Evolutionary conservation across 352 stramenopile genomes (phyloP).

Genomic region (Globisporangium perplexum): DNA sequence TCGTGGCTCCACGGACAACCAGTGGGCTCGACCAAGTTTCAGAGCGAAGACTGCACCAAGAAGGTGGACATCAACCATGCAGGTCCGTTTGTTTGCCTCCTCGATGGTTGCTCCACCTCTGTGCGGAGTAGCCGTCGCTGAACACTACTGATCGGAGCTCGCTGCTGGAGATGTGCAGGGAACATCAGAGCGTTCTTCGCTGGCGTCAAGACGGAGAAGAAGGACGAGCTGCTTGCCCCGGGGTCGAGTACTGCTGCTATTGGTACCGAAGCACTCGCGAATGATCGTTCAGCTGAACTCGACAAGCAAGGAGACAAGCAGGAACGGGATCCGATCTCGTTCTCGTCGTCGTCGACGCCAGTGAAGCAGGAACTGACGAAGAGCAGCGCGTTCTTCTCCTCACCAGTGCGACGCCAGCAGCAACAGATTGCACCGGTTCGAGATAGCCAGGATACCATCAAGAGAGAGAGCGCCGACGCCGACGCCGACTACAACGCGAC

Average conservation of each 20-base stretch:
- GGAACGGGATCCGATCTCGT: background rate
- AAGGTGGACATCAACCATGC: constrained; percentile 74
- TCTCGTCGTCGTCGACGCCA: too few species aligned
- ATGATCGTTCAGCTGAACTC: background rate
- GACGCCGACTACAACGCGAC: background rate
- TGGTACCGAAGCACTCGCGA: background rate
- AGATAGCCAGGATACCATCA: background rate
- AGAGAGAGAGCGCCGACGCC: background rate
- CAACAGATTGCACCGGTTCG: constrained; percentile 3
- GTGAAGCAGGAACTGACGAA: constrained; percentile 1
- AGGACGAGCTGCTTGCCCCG: background rate
- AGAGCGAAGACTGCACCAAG: constrained; percentile 66
- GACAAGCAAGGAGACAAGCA: background rate
- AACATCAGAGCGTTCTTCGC: constrained; percentile 69
- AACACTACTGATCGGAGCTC: background rate
- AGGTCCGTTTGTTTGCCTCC: constrained; percentile 34
- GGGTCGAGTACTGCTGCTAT: too few species aligned
- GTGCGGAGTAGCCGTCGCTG: too few species aligned
- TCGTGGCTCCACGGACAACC: background rate
- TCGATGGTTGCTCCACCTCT: too few species aligned
- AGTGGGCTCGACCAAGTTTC: constrained; percentile 75
- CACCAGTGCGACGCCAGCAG: background rate
- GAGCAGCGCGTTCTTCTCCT: constrained; percentile 9
- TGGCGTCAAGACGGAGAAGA: constrained; percentile 29
- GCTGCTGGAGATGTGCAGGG: constrained; percentile 16